Percentiles rank a stretch among this genome's conserved stretches.
Conservation (phyloP, 177 flowering plant species). For the Tripterygium wilfordii region DNA sequence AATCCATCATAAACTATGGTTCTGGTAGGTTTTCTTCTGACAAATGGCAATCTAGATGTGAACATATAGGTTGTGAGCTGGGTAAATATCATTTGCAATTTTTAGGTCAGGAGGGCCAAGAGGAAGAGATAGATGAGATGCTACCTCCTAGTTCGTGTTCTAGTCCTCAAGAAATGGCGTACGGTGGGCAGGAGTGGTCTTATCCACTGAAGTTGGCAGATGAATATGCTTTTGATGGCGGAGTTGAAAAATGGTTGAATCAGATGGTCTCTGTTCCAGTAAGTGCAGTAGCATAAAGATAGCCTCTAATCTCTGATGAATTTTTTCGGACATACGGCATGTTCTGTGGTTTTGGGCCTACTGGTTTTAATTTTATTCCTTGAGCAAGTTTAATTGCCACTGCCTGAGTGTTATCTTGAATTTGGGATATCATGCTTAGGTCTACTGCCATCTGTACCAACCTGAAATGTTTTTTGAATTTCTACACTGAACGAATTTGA, state of each 20-base stretch:
- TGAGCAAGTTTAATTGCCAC: no score
- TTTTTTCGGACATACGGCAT: no score
- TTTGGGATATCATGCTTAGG: no score
- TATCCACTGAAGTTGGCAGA: constrained; percentile 47
- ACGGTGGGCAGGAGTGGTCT: constrained; percentile 44
- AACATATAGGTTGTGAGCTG: no score
- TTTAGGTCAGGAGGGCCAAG: constrained; percentile 40
- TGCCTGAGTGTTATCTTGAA: no score
- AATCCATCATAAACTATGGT: constrained; percentile 33
- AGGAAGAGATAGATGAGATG: constrained; percentile 40
- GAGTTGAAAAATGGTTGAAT: constrained; percentile 77
- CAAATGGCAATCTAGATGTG: background rate
- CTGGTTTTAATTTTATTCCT: background rate
- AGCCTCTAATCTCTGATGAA: no score
- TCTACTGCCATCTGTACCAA: no score
- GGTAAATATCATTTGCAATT: no score
- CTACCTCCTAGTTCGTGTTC: constrained; percentile 53
- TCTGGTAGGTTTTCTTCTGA: constrained; percentile 39
- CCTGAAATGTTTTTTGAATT: no score
- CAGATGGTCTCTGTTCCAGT: constrained; percentile 85
- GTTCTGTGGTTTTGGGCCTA: background rate
- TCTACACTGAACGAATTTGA: no score
- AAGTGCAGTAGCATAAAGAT: constrained; percentile 34
- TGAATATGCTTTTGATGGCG: constrained; percentile 62
- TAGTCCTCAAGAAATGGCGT: constrained; percentile 44